Percentiles rank a stretch among this genome's conserved stretches.
These are phyloP conservation scores for Colletotrichum sp. DNA, from an alignment of 2,329 filamentous ascomycete genomes.

Conservation along the genomic window DNA sequence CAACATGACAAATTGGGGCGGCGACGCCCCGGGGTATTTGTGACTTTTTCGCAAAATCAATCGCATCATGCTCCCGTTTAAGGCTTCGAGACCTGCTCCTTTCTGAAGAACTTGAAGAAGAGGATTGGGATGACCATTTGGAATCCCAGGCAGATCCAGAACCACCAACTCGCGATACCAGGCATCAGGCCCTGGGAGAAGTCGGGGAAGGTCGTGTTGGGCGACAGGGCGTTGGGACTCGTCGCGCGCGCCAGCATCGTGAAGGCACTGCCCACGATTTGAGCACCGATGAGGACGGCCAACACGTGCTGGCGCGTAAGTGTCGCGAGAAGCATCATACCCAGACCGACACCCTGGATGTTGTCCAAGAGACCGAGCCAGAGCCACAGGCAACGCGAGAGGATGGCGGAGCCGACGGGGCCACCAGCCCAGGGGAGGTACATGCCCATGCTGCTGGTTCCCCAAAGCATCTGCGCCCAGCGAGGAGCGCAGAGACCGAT, in stretches of 20 bases:
- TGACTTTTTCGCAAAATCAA: background rate
- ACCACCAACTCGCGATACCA: slow-evolving; percentile 56
- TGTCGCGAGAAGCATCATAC: slow-evolving; percentile 71
- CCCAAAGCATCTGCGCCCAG: slow-evolving; percentile 74
- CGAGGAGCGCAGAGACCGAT: slow-evolving; percentile 69
- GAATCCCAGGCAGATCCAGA: slow-evolving; percentile 64
- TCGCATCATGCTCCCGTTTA: slow-evolving; percentile 24
- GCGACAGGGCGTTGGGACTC: slow-evolving; percentile 65
- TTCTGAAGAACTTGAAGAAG: slow-evolving; percentile 61
- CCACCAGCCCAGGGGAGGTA: slow-evolving; percentile 67
- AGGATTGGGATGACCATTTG: slow-evolving; percentile 65
- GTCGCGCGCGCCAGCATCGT: slow-evolving; percentile 67
- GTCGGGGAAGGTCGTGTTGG: slow-evolving; percentile 67
- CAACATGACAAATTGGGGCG: slow-evolving; percentile 13
- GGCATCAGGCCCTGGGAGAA: slow-evolving; percentile 52
- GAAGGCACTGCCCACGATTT: slow-evolving; percentile 65
- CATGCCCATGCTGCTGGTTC: slow-evolving; percentile 61
- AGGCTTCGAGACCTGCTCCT: slow-evolving; percentile 63
- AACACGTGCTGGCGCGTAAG: slow-evolving; percentile 69
- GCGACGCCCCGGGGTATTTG: slow-evolving; percentile 10
- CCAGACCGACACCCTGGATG: slow-evolving; percentile 69
- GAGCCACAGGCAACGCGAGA: slow-evolving; percentile 59
- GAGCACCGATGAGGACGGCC: slow-evolving; percentile 64
- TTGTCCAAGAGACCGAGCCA: slow-evolving; percentile 72
- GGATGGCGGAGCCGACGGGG: slow-evolving; percentile 58